Evolutionary conservation across 83 land plant species (phyloP).

Genomic region (Thuja plicata): DNA sequence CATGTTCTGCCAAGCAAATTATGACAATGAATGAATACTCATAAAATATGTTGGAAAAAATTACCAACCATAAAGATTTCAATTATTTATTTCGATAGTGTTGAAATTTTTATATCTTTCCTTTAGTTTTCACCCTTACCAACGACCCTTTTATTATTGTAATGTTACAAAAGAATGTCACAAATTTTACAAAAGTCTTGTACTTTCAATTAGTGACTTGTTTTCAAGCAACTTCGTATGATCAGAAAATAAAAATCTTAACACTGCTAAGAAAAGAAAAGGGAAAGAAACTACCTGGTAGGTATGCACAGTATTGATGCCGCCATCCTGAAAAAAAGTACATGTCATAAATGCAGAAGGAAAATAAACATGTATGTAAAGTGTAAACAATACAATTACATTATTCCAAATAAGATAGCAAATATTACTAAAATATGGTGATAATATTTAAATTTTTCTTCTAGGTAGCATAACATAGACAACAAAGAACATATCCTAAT

Average conservation of each 20-base stretch:
- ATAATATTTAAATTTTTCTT: not conserved
- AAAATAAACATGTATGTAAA: not conserved
- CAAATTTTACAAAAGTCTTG: not conserved
- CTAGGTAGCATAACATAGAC: not conserved
- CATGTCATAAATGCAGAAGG: not conserved
- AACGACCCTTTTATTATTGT: not conserved
- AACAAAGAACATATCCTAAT: not conserved
- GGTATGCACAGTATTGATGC: slow-evolving; percentile 12
- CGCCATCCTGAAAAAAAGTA: slow-evolving; percentile 30
- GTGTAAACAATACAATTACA: not conserved
- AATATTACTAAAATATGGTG: not conserved
- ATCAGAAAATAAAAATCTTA: not conserved
- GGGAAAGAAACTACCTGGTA: slow-evolving; percentile 23
- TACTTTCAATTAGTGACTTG: not conserved
- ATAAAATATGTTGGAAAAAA: no score
- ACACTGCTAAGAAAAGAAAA: not conserved
- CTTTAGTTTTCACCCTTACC: not conserved
- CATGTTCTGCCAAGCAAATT: slow-evolving; percentile 34
- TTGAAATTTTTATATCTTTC: not conserved
- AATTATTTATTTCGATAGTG: not conserved
- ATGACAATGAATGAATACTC: not conserved
- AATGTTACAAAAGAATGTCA: not conserved
- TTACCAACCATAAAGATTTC: not conserved
- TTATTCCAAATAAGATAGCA: no score
- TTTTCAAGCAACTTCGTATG: not conserved